Percentiles rank a stretch among this genome's conserved stretches.
Evolutionary conservation across 176 grass and related monocot genomes (phyloP).

Genomic region (Oryza glaberrima): DNA sequence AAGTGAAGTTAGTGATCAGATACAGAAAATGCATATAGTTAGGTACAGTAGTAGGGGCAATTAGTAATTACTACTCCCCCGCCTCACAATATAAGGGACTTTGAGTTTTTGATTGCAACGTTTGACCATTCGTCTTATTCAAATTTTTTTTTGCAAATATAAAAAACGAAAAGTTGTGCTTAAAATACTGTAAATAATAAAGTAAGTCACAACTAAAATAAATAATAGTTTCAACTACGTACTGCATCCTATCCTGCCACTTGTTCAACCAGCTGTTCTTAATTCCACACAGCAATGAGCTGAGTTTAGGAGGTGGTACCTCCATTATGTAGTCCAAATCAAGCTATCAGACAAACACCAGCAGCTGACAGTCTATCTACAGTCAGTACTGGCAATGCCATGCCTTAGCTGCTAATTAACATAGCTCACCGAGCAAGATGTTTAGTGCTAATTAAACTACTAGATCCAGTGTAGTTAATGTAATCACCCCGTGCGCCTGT

Average conservation of each 20-base stretch:
- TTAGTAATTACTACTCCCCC: not conserved
- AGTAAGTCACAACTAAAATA: no score
- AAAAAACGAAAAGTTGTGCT: no score
- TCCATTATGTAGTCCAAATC: not conserved
- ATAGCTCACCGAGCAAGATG: not conserved
- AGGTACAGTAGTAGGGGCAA: not conserved
- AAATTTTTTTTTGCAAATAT: no score
- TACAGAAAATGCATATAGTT: not conserved
- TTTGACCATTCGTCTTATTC: no score
- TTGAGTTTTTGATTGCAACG: no score
- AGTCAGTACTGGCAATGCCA: not conserved
- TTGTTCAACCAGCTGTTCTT: not conserved
- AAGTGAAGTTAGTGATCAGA: not conserved
- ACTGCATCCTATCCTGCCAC: not conserved
- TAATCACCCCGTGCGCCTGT: not conserved
- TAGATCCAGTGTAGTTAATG: not conserved
- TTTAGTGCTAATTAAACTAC: not conserved
- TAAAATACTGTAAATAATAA: no score
- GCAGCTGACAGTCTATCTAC: not conserved
- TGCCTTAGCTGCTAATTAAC: not conserved
- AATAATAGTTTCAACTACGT: no score
- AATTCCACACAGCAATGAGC: no score
- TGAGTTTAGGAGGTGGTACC: not conserved
- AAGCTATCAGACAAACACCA: not conserved
- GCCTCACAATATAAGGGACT: no score